These are phyloP conservation scores for Immersiella caudata DNA, from an alignment of 495 filamentous ascomycete genomes.

Conservation along the genomic window DNA sequence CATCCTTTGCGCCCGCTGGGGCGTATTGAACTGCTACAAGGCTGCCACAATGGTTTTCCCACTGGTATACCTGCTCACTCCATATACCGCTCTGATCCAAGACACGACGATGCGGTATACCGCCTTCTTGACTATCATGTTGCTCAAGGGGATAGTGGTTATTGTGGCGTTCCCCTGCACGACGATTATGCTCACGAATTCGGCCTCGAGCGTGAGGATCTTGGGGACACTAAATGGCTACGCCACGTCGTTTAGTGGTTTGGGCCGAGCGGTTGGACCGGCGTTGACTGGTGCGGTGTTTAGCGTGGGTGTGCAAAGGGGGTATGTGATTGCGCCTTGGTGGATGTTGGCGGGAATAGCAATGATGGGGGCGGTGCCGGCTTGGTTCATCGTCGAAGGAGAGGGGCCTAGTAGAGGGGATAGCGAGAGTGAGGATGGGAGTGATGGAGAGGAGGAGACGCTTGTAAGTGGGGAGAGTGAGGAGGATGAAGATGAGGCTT, in stretches of 20 bases:
- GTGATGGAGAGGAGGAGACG: conserved; percentile 34
- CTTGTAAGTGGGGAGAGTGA: background rate
- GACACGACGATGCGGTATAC: conserved; percentile 43
- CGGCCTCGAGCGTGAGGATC: conserved; percentile 69
- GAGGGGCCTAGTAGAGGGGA: conserved; percentile 62
- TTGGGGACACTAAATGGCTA: conserved; percentile 91
- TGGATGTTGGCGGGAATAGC: conserved; percentile 69
- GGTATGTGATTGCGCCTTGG: conserved; percentile 77
- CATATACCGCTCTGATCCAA: conserved; percentile 69
- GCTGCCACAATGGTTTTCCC: conserved; percentile 63
- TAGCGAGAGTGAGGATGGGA: conserved; percentile 39
- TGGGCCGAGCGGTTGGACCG: conserved; percentile 79
- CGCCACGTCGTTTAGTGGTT: conserved; percentile 73
- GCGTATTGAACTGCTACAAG: conserved; percentile 70
- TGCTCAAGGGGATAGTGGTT: conserved; percentile 67
- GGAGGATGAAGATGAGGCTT: conserved; percentile 16
- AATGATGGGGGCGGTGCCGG: conserved; percentile 63
- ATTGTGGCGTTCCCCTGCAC: conserved; percentile 86
- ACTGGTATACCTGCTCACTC: conserved; percentile 70
- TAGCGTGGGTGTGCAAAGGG: conserved; percentile 68
- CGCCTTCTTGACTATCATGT: conserved; percentile 58
- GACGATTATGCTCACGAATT: conserved; percentile 91
- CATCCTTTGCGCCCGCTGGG: conserved; percentile 63
- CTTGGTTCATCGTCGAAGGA: conserved; percentile 72
- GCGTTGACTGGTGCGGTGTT: conserved; percentile 67